Base-by-base conservation (phyloP, 2,329 filamentous ascomycete species). In the Colletotrichum kahawae region DNA sequence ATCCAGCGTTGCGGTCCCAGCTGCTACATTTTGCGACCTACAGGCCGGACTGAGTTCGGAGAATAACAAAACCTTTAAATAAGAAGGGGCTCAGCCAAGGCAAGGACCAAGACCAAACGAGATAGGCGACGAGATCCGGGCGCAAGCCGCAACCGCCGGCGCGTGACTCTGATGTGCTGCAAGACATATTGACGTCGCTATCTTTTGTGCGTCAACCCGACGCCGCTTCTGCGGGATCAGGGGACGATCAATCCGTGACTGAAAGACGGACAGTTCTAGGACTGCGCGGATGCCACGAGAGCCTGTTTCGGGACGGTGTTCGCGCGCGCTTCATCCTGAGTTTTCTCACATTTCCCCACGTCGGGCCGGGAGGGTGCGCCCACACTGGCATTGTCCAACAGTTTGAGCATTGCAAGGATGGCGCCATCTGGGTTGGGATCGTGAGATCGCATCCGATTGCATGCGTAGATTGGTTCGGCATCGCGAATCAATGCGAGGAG, bases 121-220 rank as follows among this genome's bases (percentile, higher is more conserved):
- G 72, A 74, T 67, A 63, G 56, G 68, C 34, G 72, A 71, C 33
- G 62, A 71, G 54, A 67, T 71, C 62, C 38, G 62, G 72, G 72
- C 62, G 71, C 60, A 71, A 59, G 71, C 67, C 71, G 60, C 67
- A 66, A 71, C 24, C 48, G 62, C 60, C 54, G 67, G 67, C 36
- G 62, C 38, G 36, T 38, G 29, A 31, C 57, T 33, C 21, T 21
- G 33, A 54, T 27, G 67, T 16, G 31, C 14, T 43, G 33, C 16
- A 21, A 21, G 18, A 21, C 14, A 51, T 51, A 62, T 24, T n/a
- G n/a, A 51, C 43, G 43, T 21, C 43, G 43, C 43, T n/a, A 51
- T 51, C 43, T 51, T 21, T 51, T 24, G 43, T 51, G 43, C 43
- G 43, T 51, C 43, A 51, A 51, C 43, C 8, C 43, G 43, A 12